Evolutionary conservation across 148 eudicot species (phyloP), one percentile per base, ranked within the genome.

Genomic region (Vaccinium macrocarpon): DNA sequence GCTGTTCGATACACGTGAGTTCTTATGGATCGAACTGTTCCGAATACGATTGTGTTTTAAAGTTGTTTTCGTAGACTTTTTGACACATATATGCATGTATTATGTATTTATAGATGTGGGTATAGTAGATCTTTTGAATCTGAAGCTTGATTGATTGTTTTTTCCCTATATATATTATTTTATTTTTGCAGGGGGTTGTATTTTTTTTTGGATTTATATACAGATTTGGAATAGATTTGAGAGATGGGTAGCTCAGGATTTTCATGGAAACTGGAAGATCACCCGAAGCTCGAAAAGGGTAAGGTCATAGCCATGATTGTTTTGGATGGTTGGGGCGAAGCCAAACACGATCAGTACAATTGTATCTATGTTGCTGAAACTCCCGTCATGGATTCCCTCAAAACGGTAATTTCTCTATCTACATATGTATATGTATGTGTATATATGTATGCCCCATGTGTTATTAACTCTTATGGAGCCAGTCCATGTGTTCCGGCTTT

Each of bases 301-400:
- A 94, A 94, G 90, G 85, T 84, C 15, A 27, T 94, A 6, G 95
- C 94, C 4, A 1, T 90, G 84, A 82, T 94, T 48, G 95, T 94
- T 6, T 88, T 94, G 82, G 98, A 94, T 73, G 98, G 98, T 6
- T 94, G 95, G 98, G 98, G 95, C 23, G 98, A 94, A 87, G 94
- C 98, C 18, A 74, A 82, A 0, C 90, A 95, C 25, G 79, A 94
- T 86, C 62, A 91, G 77, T 94, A 89, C 76, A 94, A 94, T 53
- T 93, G 95, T 76, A 94, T 94, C 88, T 91, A 90, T 82, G 89
- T 88, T 6, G 97, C 97, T 9, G 91, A 94, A 0, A 94, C 97
- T 64, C 95, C 94, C 71, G 85, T 91, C 85, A 92, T 94, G 97
- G 97, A 94, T 91, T 90, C 97, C 15, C 91, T 93, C 3, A 93